Evolutionary conservation across 345 rosid species (phyloP).

Genomic region (Limnanthes douglasii): DNA sequence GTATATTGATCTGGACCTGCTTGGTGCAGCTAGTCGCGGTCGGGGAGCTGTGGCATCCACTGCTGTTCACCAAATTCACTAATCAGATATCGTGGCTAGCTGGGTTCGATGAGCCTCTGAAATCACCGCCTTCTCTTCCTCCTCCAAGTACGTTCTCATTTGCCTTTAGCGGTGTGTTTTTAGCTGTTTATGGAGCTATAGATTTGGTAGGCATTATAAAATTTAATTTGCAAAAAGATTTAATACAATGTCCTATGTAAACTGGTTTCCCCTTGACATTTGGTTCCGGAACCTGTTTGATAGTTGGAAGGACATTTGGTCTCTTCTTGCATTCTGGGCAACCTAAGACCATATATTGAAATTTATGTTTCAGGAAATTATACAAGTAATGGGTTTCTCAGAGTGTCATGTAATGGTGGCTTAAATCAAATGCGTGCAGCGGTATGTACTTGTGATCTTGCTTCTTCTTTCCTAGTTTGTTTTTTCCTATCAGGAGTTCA

Average conservation of each 20-base stretch:
- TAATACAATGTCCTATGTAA: too few relatives aligned
- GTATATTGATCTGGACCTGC: constrained; percentile 95
- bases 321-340: background rate
- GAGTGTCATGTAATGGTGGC: constrained; percentile 86
- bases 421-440: constrained; percentile 97
- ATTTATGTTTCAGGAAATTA: constrained; percentile 62
- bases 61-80: constrained; percentile 34
- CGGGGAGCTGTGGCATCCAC: constrained; percentile 78
- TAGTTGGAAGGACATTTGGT: constrained; percentile 2
- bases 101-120: constrained; percentile 16
- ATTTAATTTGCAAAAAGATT: too few relatives aligned
- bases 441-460: constrained; percentile 30
- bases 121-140: constrained; percentile 32
- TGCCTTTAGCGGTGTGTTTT: background rate
- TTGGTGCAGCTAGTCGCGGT: constrained; percentile 82
- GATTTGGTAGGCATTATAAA: too few relatives aligned
- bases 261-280: background rate
- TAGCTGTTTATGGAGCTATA: background rate
- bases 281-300: background rate
- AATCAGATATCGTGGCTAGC: constrained; percentile 28
- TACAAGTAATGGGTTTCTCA: constrained; percentile 67
- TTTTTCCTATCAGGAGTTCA: constrained; percentile 7
- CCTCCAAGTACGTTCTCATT: constrained; percentile 29
- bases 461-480: constrained; percentile 6
- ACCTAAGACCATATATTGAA: background rate